Evolutionary conservation across 495 filamentous ascomycete species (phyloP).

Genomic region (Podospora fimiseda): DNA sequence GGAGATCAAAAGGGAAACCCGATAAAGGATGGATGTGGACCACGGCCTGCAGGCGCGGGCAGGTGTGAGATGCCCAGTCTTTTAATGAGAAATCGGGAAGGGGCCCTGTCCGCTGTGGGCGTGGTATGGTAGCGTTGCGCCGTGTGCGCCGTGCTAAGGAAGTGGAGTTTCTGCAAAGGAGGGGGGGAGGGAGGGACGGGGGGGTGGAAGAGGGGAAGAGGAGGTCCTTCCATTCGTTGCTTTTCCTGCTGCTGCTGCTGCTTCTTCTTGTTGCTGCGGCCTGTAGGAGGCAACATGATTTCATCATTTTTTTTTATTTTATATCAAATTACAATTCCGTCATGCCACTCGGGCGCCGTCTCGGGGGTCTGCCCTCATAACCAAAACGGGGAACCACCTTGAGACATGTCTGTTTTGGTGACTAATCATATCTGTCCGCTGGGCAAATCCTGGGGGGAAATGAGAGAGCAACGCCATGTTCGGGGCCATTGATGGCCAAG

Average conservation of each 20-base stretch:
- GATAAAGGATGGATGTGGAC: constrained; percentile 15
- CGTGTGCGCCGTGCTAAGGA: background rate
- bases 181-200: background rate
- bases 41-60: constrained; percentile 9
- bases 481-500: background rate
- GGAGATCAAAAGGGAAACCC: constrained; percentile 27
- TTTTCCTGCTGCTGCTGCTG: no score
- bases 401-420: constrained; percentile 1
- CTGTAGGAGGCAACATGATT: background rate
- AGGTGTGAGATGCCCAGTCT: constrained; percentile 7
- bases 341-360: constrained; percentile 6
- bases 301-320: background rate
- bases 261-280: background rate
- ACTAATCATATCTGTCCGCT: background rate
- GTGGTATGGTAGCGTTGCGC: background rate
- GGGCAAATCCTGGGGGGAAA: background rate
- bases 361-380: constrained; percentile 6
- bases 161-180: background rate
- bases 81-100: constrained; percentile 12
- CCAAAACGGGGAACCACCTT: constrained; percentile 8
- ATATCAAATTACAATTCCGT: background rate
- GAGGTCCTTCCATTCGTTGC: no score
- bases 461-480: background rate
- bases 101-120: background rate
- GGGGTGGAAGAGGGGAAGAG: constrained; percentile 5